phyloP scores from a whole-genome alignment of 306 rosid species.

The Vicia faba region DNA sequence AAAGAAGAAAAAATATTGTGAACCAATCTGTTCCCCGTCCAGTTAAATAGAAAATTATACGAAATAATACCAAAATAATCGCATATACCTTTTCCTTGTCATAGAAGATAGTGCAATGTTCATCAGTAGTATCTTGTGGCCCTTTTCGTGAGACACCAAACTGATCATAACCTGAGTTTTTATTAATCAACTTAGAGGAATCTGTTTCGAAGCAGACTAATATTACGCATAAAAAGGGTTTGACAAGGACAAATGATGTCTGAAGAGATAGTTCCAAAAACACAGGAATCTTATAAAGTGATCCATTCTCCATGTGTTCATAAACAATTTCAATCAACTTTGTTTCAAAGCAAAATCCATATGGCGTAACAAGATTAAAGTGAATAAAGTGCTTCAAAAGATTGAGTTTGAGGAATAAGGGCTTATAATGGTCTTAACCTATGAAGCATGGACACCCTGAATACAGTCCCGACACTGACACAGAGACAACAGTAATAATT shows the following conservation, averaged over 20 bases:
- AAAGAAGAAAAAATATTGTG: slow-evolving; percentile 5
- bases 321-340: too few species aligned
- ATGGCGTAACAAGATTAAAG: too few species aligned
- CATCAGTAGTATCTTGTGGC: slow-evolving; percentile 76
- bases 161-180: slow-evolving; percentile 76
- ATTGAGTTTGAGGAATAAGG: too few species aligned
- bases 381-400: too few species aligned
- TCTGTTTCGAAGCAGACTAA: slow-evolving; percentile 31
- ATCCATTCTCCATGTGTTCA: too few species aligned
- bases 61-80: slow-evolving; percentile 23
- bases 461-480: too few species aligned
- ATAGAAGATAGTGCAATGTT: slow-evolving; percentile 93
- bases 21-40: slow-evolving; percentile 7
- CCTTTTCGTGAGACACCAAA: slow-evolving; percentile 91
- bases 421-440: too few species aligned
- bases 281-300: too few species aligned
- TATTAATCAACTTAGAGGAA: slow-evolving; percentile 19
- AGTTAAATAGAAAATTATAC: slow-evolving; percentile 11
- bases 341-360: too few species aligned
- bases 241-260: slow-evolving; percentile 11
- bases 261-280: neutral
- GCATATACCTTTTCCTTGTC: slow-evolving; percentile 77
- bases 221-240: slow-evolving; percentile 30
- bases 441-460: too few species aligned
- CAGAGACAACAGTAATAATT: too few species aligned